phyloP scores from a whole-genome alignment of 345 rosid species.

The Citrus mangshanensis region DNA sequence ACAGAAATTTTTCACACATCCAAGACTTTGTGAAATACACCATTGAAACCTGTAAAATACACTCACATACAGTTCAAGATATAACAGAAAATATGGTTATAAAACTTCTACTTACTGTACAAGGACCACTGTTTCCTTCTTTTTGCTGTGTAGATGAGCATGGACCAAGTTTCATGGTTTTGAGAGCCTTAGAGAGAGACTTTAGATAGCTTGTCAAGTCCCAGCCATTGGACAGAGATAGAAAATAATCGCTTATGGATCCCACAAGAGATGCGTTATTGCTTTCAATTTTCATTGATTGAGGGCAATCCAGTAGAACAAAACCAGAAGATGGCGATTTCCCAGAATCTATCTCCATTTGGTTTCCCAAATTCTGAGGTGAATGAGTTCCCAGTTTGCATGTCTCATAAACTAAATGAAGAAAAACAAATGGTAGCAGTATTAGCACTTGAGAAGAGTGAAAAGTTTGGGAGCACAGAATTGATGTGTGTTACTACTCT shows the following conservation, averaged over 20 bases:
- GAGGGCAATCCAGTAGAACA: slow-evolving; percentile 94
- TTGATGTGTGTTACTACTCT: neutral
- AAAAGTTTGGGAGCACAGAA: neutral
- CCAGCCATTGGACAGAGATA: slow-evolving; percentile 98
- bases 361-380: slow-evolving; percentile 79
- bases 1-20: neutral
- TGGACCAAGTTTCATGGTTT: slow-evolving; percentile 70
- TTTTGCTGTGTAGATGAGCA: slow-evolving; percentile 61
- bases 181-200: slow-evolving; percentile 89
- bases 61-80: neutral
- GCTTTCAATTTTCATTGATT: slow-evolving; percentile 96
- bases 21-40: neutral
- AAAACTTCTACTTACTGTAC: slow-evolving; percentile 52
- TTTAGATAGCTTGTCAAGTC: slow-evolving; percentile 89
- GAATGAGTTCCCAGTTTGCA: slow-evolving; percentile 93
- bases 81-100: neutral
- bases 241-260: slow-evolving; percentile 95
- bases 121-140: slow-evolving; percentile 80
- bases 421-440: neutral
- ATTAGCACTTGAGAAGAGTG: neutral
- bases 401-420: slow-evolving; percentile 73
- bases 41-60: neutral
- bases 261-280: slow-evolving; percentile 89
- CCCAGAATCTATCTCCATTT: slow-evolving; percentile 76
- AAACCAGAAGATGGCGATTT: slow-evolving; percentile 72